These are phyloP conservation scores for Diplodia intermedia DNA, from an alignment of 2,329 filamentous ascomycete species.

Conservation along the genomic window DNA sequence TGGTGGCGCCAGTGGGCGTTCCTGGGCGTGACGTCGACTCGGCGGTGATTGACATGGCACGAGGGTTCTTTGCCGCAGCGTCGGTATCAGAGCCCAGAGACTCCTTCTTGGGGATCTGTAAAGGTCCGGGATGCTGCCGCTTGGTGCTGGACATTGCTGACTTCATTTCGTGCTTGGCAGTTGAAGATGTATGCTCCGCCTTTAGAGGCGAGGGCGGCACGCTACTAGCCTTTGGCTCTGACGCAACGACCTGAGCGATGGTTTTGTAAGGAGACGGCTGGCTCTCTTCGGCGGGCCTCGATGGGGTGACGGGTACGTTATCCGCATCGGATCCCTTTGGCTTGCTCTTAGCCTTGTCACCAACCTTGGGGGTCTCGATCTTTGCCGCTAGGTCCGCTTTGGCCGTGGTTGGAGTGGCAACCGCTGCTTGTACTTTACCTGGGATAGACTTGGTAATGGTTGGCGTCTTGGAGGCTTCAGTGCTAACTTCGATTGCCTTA, in stretches of 20 bases:
- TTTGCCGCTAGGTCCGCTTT: slow-evolving; percentile 1
- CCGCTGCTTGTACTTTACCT: slow-evolving; percentile 24
- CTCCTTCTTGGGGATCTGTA: slow-evolving; percentile 32
- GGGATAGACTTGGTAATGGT: slow-evolving; percentile 29
- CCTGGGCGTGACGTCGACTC: slow-evolving; percentile 50
- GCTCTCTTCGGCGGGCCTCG: not conserved
- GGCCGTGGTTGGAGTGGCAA: slow-evolving; percentile 11
- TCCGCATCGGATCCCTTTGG: not conserved
- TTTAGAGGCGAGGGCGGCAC: slow-evolving; percentile 4
- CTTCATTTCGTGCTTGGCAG: slow-evolving; percentile 2
- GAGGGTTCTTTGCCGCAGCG: slow-evolving; percentile 39
- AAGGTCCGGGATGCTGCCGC: slow-evolving; percentile 28
- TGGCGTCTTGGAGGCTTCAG: slow-evolving; percentile 31
- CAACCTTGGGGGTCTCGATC: slow-evolving; percentile 2
- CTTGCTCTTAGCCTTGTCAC: slow-evolving; percentile 4
- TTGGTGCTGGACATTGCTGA: slow-evolving; percentile 18
- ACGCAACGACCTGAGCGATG: slow-evolving; percentile 1
- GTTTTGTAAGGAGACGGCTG: slow-evolving; percentile 8
- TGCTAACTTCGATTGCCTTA: slow-evolving; percentile 31
- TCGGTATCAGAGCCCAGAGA: slow-evolving; percentile 34
- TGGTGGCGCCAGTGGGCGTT: slow-evolving; percentile 58
- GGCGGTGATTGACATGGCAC: slow-evolving; percentile 37
- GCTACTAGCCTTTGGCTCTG: slow-evolving; percentile 3
- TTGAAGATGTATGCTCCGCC: not conserved
- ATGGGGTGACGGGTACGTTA: not conserved